Conservation (phyloP, 768 basidiomycete species). For the Candolleomyces efflorescens region DNA sequence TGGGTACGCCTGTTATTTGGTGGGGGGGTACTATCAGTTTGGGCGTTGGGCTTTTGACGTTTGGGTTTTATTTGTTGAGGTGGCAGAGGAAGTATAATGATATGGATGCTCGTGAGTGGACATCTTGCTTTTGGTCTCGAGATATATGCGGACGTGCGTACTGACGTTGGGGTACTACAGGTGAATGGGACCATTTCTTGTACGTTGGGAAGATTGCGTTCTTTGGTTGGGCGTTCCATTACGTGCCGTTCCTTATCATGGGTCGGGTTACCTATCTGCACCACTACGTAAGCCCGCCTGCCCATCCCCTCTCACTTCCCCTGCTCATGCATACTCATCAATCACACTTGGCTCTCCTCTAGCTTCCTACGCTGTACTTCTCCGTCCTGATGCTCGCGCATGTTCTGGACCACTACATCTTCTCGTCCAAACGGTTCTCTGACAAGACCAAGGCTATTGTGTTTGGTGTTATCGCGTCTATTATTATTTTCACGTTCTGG, state of each 20-base stretch:
- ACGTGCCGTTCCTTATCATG: conserved; percentile 97
- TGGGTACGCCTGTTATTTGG: conserved; percentile 92
- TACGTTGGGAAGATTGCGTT: conserved; percentile 91
- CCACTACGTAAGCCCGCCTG: conserved; percentile 71
- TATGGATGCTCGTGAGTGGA: conserved; percentile 75
- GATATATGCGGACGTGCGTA: neutral
- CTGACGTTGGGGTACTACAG: conserved; percentile 33
- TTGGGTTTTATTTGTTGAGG: conserved; percentile 73
- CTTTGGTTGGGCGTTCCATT: conserved; percentile 91
- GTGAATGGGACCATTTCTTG: conserved; percentile 92
- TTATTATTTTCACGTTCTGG: conserved; percentile 82
- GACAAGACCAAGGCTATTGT: conserved; percentile 62
- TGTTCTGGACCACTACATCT: conserved; percentile 89
- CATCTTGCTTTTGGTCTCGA: neutral
- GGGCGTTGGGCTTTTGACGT: conserved; percentile 42
- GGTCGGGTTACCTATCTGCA: conserved; percentile 95
- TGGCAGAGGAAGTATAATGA: conserved; percentile 87
- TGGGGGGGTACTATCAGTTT: conserved; percentile 78
- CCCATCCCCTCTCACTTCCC: neutral
- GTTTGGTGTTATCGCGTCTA: conserved; percentile 58
- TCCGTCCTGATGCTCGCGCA: conserved; percentile 89
- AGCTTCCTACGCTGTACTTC: conserved; percentile 98
- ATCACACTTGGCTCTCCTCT: too few species aligned
- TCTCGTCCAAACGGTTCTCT: conserved; percentile 64
- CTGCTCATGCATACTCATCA: too few species aligned